Evolutionary conservation across 2,329 filamentous ascomycete genomes (phyloP).

Genomic region (Trichoderma atrobrunneum): DNA sequence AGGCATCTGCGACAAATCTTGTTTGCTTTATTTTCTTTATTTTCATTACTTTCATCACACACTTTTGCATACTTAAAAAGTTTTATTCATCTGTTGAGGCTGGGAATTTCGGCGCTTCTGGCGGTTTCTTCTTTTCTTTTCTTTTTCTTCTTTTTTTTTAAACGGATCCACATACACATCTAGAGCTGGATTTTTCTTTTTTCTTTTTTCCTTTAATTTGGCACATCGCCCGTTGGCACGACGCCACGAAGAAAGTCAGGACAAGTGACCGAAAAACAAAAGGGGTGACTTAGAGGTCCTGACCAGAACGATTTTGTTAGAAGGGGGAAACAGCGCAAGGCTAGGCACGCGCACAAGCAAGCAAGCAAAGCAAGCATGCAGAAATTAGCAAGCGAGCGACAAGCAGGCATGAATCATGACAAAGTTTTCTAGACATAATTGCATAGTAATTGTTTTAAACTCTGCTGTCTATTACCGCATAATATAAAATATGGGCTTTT

Average conservation of each 20-base stretch:
- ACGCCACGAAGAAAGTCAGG: not conserved
- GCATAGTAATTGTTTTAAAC: not conserved
- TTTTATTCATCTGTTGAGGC: not conserved
- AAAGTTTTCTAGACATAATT: not conserved
- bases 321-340: not conserved
- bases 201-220: not conserved
- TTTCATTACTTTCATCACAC: not conserved
- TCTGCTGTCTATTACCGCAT: not conserved
- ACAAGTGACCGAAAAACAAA: not conserved
- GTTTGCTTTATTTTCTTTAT: not conserved
- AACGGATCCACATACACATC: not conserved
- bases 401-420: conserved; percentile 11
- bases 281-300: not conserved
- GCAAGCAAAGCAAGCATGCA: not conserved
- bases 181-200: not conserved
- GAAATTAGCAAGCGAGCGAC: not conserved
- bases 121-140: not conserved
- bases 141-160: not conserved
- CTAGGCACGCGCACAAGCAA: not conserved
- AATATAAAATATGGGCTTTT: not conserved
- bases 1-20: not conserved
- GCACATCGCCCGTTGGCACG: not conserved
- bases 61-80: not conserved
- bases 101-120: not conserved
- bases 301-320: not conserved